These are phyloP conservation scores for Holtermanniella nyarrowii DNA, from an alignment of 768 basidiomycete species.

Conservation along the genomic window DNA sequence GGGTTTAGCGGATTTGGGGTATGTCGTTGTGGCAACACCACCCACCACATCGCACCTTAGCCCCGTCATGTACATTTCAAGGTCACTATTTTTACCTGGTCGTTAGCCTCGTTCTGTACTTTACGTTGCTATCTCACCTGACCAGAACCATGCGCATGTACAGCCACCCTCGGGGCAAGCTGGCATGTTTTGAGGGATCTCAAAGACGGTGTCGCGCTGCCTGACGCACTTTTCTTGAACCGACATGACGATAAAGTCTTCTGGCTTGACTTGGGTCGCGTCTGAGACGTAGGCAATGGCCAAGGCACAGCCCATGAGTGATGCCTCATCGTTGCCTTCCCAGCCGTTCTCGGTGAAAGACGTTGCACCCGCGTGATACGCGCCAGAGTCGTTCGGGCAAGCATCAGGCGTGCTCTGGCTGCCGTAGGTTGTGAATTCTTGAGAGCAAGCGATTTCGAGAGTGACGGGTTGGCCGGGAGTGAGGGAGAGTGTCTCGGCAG, in stretches of 20 bases:
- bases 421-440: conserved; percentile 18
- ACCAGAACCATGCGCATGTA: conserved; percentile 28
- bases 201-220: conserved; percentile 19
- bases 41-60: conserved; percentile 15
- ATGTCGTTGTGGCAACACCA: neutral
- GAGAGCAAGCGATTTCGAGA: conserved; percentile 23
- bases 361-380: conserved; percentile 23
- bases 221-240: conserved; percentile 28
- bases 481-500: conserved; percentile 7
- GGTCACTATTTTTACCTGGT: conserved; percentile 14
- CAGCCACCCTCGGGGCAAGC: conserved; percentile 32
- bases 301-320: conserved; percentile 27
- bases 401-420: conserved; percentile 7
- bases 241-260: conserved; percentile 31
- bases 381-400: conserved; percentile 23
- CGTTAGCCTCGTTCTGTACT: no score
- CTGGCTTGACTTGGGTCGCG: conserved; percentile 15
- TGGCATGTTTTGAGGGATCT: conserved; percentile 30
- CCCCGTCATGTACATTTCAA: conserved; percentile 23
- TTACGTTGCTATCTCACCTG: no score
- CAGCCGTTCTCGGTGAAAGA: conserved; percentile 5
- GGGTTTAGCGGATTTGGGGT: neutral
- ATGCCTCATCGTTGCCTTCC: conserved; percentile 10
- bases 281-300: conserved; percentile 24
- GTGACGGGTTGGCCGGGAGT: conserved; percentile 14